Percentiles rank a stretch among this genome's conserved stretches.
phyloP scores from a whole-genome alignment of 2,329 filamentous ascomycete species.

The Trichophyton mentagrophytes region DNA sequence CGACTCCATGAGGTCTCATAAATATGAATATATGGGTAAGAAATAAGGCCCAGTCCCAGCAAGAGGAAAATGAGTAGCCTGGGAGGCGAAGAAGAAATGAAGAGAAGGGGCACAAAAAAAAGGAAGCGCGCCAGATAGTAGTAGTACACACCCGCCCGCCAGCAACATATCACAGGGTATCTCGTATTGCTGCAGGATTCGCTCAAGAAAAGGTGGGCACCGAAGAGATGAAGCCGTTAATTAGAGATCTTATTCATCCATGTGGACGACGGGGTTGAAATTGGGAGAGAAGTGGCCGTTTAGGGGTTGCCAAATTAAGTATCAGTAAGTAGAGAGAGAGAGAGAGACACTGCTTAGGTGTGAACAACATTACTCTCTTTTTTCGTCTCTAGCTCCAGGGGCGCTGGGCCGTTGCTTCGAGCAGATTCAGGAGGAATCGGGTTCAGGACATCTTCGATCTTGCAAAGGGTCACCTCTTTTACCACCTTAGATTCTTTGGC shows the following conservation, averaged over 20 bases:
- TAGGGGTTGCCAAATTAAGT: not conserved
- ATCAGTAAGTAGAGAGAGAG: not conserved
- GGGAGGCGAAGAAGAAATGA: not conserved
- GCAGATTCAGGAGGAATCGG: not conserved
- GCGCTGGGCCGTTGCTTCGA: slow-evolving; percentile 1
- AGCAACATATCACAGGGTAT: not conserved
- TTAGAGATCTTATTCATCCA: not conserved
- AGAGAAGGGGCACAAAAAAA: not conserved
- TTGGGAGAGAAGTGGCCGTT: not conserved
- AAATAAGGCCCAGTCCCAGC: not conserved
- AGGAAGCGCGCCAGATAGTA: not conserved
- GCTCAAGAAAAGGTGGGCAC: not conserved
- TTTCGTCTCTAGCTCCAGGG: not conserved
- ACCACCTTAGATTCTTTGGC: not conserved
- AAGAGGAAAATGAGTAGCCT: not conserved
- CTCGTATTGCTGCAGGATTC: not conserved
- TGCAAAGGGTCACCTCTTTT: not conserved
- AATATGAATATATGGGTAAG: not conserved
- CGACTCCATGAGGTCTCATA: not conserved
- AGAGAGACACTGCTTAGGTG: not conserved
- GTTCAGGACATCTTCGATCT: not conserved
- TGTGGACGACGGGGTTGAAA: not conserved
- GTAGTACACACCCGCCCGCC: not conserved
- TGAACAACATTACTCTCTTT: not conserved
- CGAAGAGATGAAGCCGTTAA: not conserved